These are phyloP conservation scores for Plantago lanceolata DNA, from an alignment of 305 asterid genomes.

Conservation along the genomic window DNA sequence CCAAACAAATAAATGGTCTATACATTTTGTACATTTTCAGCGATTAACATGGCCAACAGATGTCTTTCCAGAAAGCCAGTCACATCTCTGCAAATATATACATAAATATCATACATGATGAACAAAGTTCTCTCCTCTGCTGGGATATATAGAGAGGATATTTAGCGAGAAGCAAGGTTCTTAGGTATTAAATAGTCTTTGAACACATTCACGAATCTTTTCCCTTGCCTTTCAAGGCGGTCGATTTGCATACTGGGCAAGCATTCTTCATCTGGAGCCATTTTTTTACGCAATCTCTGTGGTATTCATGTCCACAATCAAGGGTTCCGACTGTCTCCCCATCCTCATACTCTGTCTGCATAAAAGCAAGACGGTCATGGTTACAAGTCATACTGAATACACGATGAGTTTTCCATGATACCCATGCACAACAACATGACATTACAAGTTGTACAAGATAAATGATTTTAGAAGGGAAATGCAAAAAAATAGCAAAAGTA, in stretches of 20 bases:
- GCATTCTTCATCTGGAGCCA: slow-evolving; percentile 59
- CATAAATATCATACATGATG: slow-evolving; percentile 34
- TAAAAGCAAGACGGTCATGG: slow-evolving; percentile 8
- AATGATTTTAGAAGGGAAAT: not conserved
- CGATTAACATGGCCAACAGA: slow-evolving; percentile 22
- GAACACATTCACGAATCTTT: slow-evolving; percentile 29
- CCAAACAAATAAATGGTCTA: slow-evolving; percentile 28
- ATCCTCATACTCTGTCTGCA: slow-evolving; percentile 40
- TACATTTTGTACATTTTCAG: slow-evolving; percentile 37
- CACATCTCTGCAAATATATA: slow-evolving; percentile 30
- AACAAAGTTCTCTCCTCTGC: slow-evolving; percentile 21
- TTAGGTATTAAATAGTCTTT: slow-evolving; percentile 1
- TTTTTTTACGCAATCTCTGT: slow-evolving; percentile 51
- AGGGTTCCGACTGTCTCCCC: slow-evolving; percentile 43
- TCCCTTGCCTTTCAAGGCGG: slow-evolving; percentile 35
- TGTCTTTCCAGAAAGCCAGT: slow-evolving; percentile 14
- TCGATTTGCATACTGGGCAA: slow-evolving; percentile 65
- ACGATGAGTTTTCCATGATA: no score
- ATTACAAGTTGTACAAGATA: not conserved
- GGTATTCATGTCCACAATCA: slow-evolving; percentile 67
- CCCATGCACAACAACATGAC: not conserved
- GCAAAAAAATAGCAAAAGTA: no score
- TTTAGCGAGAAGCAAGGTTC: slow-evolving; percentile 12
- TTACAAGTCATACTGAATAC: not conserved
- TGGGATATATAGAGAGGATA: slow-evolving; percentile 5